These are phyloP conservation scores for Diplodia corticola DNA, from an alignment of 2,329 filamentous ascomycete genomes.

Conservation along the genomic window DNA sequence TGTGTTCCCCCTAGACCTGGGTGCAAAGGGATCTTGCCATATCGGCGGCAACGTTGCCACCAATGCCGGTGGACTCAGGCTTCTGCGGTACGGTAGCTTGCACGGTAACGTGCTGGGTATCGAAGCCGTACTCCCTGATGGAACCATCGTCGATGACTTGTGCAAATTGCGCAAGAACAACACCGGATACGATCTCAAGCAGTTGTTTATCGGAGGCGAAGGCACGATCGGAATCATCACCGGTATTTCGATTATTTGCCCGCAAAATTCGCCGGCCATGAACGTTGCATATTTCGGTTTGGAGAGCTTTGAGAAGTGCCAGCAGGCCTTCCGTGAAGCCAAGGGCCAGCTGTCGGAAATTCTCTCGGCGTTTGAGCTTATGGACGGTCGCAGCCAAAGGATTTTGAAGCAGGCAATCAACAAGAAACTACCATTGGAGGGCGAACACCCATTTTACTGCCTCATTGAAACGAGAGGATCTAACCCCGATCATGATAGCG, in stretches of 20 bases:
- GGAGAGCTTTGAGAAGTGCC: conserved; percentile 85
- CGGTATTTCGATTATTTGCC: conserved; percentile 83
- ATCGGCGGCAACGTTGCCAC: conserved; percentile 95
- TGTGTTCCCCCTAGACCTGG: conserved; percentile 95
- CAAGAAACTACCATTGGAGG: conserved; percentile 78
- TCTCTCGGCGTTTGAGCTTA: conserved; percentile 94
- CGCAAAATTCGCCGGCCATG: conserved; percentile 80
- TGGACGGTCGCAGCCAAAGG: conserved; percentile 82
- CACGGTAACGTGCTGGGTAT: conserved; percentile 91
- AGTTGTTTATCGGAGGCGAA: conserved; percentile 93
- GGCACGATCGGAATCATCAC: conserved; percentile 95
- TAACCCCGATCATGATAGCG: conserved; percentile 88
- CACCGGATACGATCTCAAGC: conserved; percentile 96
- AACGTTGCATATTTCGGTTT: conserved; percentile 96
- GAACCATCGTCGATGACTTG: conserved; percentile 87
- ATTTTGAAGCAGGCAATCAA: conserved; percentile 73
- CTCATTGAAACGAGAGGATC: conserved; percentile 95
- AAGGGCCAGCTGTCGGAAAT: conserved; percentile 92
- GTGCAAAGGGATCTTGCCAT: conserved; percentile 95
- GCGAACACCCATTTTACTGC: conserved; percentile 90
- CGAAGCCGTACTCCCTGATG: conserved; percentile 90
- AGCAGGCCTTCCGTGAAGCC: conserved; percentile 81
- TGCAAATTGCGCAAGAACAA: conserved; percentile 94
- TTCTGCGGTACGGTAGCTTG: conserved; percentile 89
- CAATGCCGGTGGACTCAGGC: conserved; percentile 86